These are phyloP conservation scores for Phaeotremella fagi DNA, from an alignment of 768 basidiomycete species.

Conservation along the genomic window DNA sequence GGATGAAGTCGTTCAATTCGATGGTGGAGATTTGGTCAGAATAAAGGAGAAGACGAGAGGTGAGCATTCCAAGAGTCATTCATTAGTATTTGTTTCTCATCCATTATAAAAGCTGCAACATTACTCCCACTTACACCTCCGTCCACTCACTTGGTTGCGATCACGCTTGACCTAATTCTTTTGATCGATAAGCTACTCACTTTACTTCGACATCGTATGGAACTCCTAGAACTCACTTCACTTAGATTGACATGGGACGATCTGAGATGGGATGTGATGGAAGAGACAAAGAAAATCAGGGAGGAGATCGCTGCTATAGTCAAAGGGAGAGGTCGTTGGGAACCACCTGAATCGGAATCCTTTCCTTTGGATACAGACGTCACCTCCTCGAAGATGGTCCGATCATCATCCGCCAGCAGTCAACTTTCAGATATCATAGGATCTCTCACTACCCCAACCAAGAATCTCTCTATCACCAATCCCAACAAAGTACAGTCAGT, in stretches of 20 bases:
- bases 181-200: conserved; percentile 23
- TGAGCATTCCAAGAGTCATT: conserved; percentile 3
- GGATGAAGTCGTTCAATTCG: conserved; percentile 36
- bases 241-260: conserved; percentile 32
- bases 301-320: conserved; percentile 13
- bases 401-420: background rate
- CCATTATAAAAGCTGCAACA: conserved; percentile 23
- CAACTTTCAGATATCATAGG: too few species aligned
- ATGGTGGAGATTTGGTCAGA: conserved; percentile 37
- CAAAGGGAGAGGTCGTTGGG: conserved; percentile 14
- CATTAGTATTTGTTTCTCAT: background rate
- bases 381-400: background rate
- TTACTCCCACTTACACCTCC: conserved; percentile 34
- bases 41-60: conserved; percentile 41
- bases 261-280: conserved; percentile 18
- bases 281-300: conserved; percentile 17
- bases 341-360: background rate
- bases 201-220: conserved; percentile 17
- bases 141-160: conserved; percentile 35
- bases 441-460: background rate
- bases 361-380: background rate
- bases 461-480: background rate
- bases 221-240: conserved; percentile 16
- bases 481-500: background rate
- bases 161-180: conserved; percentile 34